phyloP scores from a whole-genome alignment of 1,284 basidiomycete species.

The Puccinia hordei region DNA sequence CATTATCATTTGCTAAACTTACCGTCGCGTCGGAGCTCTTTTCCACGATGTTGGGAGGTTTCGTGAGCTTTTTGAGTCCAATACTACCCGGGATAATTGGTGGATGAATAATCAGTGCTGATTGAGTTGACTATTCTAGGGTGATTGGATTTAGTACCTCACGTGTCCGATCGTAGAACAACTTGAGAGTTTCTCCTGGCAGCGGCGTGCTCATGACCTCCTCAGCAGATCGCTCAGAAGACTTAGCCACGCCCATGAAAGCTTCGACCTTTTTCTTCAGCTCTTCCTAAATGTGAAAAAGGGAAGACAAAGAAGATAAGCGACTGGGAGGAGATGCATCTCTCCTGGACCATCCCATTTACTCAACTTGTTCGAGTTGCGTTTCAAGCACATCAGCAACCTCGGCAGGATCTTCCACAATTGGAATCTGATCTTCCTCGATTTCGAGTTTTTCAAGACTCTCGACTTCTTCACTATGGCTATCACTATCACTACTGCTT shows the following conservation, averaged over 20 bases:
- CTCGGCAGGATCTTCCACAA: background rate
- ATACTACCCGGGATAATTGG: conserved; percentile 59
- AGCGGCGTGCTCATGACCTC: conserved; percentile 78
- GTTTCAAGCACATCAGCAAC: background rate
- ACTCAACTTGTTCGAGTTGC: conserved; percentile 31
- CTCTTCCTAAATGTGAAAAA: conserved; percentile 61
- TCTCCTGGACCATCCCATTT: background rate
- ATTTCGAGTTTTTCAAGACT: conserved; percentile 24
- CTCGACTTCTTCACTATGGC: conserved; percentile 61
- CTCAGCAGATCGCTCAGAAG: conserved; percentile 68
- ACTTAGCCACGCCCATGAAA: conserved; percentile 74
- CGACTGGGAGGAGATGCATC: background rate
- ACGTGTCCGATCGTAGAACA: conserved; percentile 72
- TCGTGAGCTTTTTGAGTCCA: conserved; percentile 76
- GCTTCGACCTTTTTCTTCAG: conserved; percentile 68
- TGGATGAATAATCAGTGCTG: background rate
- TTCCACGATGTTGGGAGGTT: conserved; percentile 71
- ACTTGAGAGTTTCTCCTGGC: conserved; percentile 81
- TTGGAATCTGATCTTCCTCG: background rate
- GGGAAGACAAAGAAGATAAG: background rate
- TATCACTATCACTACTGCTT: conserved; percentile 61
- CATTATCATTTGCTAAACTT: background rate
- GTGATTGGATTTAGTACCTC: conserved; percentile 55
- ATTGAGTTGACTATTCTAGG: background rate
- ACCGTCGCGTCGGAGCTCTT: conserved; percentile 73